A percentile compares a stretch with the other conserved stretches of the same genome.
Conservation (phyloP, 2,329 filamentous ascomycete genomes). For the Monosporascus ibericus region DNA sequence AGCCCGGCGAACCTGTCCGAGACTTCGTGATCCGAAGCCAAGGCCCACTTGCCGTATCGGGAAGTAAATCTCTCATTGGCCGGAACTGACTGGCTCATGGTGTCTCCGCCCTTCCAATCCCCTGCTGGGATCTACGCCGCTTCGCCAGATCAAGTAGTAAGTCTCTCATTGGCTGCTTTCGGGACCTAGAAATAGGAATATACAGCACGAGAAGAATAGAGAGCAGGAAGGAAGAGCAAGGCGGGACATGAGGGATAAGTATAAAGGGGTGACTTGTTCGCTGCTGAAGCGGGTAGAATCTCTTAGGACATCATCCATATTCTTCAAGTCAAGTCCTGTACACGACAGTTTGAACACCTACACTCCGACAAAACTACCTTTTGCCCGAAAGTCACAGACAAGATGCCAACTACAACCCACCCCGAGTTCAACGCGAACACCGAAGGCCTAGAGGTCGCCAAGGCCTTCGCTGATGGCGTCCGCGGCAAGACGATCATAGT, state of each 20-base stretch:
- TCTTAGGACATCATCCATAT: neutral
- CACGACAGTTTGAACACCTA: neutral
- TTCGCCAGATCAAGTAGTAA: neutral
- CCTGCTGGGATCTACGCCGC: neutral
- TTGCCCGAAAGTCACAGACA: neutral
- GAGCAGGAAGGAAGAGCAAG: neutral
- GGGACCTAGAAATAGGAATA: neutral
- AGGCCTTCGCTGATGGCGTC: conserved; percentile 27
- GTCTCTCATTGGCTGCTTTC: neutral
- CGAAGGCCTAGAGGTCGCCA: conserved; percentile 32
- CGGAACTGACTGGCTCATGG: neutral
- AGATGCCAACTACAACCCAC: conserved; percentile 26
- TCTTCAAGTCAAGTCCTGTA: neutral
- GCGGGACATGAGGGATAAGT: neutral
- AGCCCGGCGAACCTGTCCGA: too few relatives aligned
- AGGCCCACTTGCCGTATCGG: neutral
- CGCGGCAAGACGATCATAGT: conserved; percentile 30
- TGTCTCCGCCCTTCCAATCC: neutral
- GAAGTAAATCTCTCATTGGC: neutral
- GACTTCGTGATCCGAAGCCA: too few relatives aligned
- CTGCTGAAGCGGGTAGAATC: neutral
- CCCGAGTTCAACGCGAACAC: conserved; percentile 29
- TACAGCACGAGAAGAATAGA: neutral
- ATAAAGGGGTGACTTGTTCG: neutral
- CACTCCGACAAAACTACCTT: neutral